These are phyloP conservation scores for Olyra latifolia DNA, from an alignment of 176 grass and related monocot genomes.

Conservation along the genomic window DNA sequence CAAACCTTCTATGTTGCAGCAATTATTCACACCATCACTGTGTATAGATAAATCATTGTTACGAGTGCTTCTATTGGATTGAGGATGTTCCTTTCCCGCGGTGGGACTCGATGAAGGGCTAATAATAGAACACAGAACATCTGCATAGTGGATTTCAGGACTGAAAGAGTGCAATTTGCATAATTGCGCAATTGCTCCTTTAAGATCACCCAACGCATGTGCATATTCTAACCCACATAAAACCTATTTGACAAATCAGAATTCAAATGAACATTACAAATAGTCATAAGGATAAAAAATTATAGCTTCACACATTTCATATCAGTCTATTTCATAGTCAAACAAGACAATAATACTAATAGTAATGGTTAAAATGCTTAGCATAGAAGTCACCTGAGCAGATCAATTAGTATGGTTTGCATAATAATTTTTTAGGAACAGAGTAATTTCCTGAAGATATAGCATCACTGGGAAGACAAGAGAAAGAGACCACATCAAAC, in stretches of 20 bases:
- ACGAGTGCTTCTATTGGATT: constrained; percentile 14
- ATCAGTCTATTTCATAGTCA: neutral
- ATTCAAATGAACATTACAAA: constrained; percentile 8
- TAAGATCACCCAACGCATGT: constrained; percentile 65
- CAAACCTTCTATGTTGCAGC: constrained; percentile 37
- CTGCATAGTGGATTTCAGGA: constrained; percentile 57
- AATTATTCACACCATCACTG: constrained; percentile 47
- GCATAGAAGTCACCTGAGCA: neutral
- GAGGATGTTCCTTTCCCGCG: constrained; percentile 23
- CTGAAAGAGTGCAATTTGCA: constrained; percentile 33
- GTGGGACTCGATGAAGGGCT: constrained; percentile 49
- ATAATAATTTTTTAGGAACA: constrained; percentile 3
- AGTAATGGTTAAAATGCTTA: neutral
- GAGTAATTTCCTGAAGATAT: neutral
- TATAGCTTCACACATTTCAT: neutral
- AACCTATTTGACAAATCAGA: constrained; percentile 45
- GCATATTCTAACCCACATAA: constrained; percentile 88
- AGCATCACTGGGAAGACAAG: neutral
- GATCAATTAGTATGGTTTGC: neutral
- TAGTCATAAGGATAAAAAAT: neutral
- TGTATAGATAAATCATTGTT: constrained; percentile 7
- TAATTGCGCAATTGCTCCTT: constrained; percentile 39
- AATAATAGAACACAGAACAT: constrained; percentile 61
- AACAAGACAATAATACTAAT: neutral
- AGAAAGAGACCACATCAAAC: neutral